Conservation (phyloP, 176 grass and related monocot genomes). For the Carex parvula region DNA sequence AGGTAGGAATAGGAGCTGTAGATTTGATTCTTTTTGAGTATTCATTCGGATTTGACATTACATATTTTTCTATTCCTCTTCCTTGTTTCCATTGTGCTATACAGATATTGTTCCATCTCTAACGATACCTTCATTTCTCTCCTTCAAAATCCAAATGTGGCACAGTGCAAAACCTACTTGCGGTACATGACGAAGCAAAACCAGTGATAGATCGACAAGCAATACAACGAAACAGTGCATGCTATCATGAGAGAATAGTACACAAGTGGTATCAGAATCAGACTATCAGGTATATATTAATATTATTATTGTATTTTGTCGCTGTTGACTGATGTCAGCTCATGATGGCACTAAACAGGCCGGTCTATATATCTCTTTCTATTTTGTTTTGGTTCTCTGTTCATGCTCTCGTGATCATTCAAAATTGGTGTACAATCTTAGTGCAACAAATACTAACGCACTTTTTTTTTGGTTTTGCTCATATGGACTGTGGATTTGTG, state of each 20-base stretch:
- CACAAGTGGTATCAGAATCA: not conserved
- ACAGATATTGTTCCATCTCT: not conserved
- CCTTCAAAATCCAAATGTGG: not conserved
- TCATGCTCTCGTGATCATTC: constrained; percentile 7
- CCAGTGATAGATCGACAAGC: not conserved
- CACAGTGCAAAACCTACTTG: not conserved
- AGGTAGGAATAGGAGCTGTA: not conserved
- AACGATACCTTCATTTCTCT: not conserved
- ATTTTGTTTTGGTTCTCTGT: not conserved
- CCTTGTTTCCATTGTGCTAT: not conserved
- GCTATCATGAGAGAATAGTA: not conserved
- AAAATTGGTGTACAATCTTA: not conserved
- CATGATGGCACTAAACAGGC: not conserved
- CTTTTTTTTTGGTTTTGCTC: not conserved
- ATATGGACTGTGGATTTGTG: not conserved
- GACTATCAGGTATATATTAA: not conserved
- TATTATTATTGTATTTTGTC: not conserved
- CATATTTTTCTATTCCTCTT: not conserved
- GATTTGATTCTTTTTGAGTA: not conserved
- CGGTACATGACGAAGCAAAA: not conserved
- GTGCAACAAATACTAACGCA: not conserved
- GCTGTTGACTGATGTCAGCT: constrained; percentile 2
- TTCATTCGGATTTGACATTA: not conserved
- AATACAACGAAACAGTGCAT: not conserved
- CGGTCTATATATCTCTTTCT: not conserved